Evolutionary conservation across 2,329 filamentous ascomycete genomes (phyloP), one percentile per base, ranked within the genome.

Genomic region (Cladosporium sp.): DNA sequence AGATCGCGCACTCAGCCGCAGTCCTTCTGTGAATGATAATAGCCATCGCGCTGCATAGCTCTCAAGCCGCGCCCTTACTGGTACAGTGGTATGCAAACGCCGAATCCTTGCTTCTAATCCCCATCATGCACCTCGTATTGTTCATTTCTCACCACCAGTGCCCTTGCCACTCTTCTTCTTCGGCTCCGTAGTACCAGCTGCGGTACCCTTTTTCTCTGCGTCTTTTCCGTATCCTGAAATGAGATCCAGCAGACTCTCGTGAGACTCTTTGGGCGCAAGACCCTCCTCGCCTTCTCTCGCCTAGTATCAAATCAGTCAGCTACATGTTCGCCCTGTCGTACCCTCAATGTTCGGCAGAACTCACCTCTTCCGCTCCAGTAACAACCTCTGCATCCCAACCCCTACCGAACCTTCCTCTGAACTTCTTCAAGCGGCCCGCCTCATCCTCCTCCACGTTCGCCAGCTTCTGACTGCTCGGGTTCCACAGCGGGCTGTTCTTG

Each of bases 391-490:
- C 76, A 73, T 98, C 93, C 78, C 88, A 98, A 9, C 83, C 83
- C 54, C 86, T 77, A 22, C 93, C 93, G 75, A 91, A 98, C 53
- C 87, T 81, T 56, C 80, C 80, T 64, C 93, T 80, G 76, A 98
- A 98, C 52, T 88, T 87, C 49, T 85, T 87, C 65, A 98, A 74
- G 66, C 87, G 83, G 14, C 93, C 93, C 3, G 93, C 92, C 78
- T 97, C 93, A 70, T 98, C 93, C 58, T 95, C 84, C 74, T 98
- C 93, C 54, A 96, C 80, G 69, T 93, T 95, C 68, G 85, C 76
- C 63, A 98, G 77, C 57, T 86, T 86, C 72, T 84, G 83, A 60
- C 87, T 85, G 54, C 78, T 84, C 0, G 93, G 93, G 70, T 97
- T 93, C 93, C 93, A 98, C 50, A 95, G 73, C 2, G 88, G 76